Evolutionary conservation across 257 asterid genomes (phyloP), one percentile per base, ranked within the genome.

Genomic region (Ilex aquifolium): DNA sequence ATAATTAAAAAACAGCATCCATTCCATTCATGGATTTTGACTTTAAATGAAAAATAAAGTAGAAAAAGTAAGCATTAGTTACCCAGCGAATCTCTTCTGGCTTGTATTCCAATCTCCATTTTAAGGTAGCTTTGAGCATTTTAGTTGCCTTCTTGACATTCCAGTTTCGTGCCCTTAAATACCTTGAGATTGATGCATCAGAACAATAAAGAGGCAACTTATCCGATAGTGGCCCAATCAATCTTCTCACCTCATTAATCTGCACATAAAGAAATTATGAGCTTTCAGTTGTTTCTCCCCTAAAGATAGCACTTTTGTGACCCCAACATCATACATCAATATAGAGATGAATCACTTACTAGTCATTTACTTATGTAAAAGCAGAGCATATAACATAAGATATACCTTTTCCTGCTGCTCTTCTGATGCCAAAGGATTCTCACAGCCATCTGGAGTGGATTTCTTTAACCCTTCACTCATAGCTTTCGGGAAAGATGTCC

Each of bases 51-150:
- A 69, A 48, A 62, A 3, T 39, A 50, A 32, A 44, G 13, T 69
- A 48, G 7, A 40, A 31, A 30, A 44, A 55, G 27, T 21, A 21
- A 21, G 27, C 27, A 21, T 21, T 21, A 21, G 54, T 69, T 83
- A 92, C 99, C 97, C 97, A 90, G 64, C 83, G 76, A 49, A 90
- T 87, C 31, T 82, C 91, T 27, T 93, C 95, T 13, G 99, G 96
- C 68, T 75, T 92, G 82, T 57, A 87, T 56, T 82, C 92, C 15
- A 32, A 57, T 66, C 99, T 81, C 99, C 99, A 93, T 67, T 90
- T 84, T 2, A 93, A 80, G 51, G 86, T 79, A 13, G 79, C 83
- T 71, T 87, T 90, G 55, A 93, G 87, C 99, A 93, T 93, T 77
- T 82, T 93, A 73, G 79, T 86, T 7, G 99, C 92, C 78, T 87